These are phyloP conservation scores for Fusarium abutilonis DNA, from an alignment of 2,329 filamentous ascomycete genomes.

Conservation along the genomic window DNA sequence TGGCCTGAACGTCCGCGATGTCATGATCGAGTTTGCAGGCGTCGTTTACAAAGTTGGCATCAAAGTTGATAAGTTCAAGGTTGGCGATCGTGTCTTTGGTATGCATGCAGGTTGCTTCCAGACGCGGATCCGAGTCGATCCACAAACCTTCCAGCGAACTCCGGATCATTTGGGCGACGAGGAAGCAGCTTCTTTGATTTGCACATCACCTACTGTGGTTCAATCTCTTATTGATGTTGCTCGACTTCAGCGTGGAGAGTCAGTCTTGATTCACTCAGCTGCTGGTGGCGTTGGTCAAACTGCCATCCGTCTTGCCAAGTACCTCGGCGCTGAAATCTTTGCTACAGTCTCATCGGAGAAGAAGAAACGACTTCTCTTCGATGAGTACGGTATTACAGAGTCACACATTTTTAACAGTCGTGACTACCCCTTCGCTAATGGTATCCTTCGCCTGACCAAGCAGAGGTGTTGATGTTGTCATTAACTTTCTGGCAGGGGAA, in stretches of 20 bases:
- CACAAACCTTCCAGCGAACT: too few relatives aligned
- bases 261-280: conserved; percentile 47
- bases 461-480: conserved; percentile 47
- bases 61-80: not conserved
- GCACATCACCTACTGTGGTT: not conserved
- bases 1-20: too few relatives aligned
- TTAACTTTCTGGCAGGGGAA: conserved; percentile 48
- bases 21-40: too few relatives aligned
- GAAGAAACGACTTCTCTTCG: conserved; percentile 46
- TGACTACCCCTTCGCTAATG: conserved; percentile 1
- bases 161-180: too few relatives aligned
- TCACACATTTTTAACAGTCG: conserved; percentile 44
- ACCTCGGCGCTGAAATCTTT: conserved; percentile 45
- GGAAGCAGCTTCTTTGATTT: too few relatives aligned
- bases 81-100: conserved; percentile 1
- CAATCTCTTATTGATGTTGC: conserved; percentile 15
- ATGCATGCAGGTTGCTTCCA: too few relatives aligned
- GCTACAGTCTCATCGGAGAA: conserved; percentile 47
- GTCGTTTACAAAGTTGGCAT: too few relatives aligned
- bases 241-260: conserved; percentile 33
- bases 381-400: conserved; percentile 44
- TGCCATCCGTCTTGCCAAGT: conserved; percentile 44
- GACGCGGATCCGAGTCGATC: too few relatives aligned
- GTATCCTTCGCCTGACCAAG: conserved; percentile 27
- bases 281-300: conserved; percentile 46